A percentile compares a stretch with the other conserved stretches of the same genome.
Conservation (phyloP, 768 basidiomycete genomes). For the Dentipellis fragilis region DNA sequence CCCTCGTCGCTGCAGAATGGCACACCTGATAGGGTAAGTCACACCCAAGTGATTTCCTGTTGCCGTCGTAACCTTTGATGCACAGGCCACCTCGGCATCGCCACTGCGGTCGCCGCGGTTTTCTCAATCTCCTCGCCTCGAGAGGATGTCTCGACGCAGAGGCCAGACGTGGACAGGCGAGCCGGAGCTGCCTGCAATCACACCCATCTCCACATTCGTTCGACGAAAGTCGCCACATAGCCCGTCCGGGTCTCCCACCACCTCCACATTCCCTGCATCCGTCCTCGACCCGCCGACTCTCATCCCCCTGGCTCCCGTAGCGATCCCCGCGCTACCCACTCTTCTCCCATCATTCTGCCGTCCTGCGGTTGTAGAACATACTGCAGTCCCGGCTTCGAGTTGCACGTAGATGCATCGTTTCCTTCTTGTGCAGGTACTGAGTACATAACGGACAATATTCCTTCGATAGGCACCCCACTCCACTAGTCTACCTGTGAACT, state of each 20-base stretch:
- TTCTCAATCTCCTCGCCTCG: constrained; percentile 3
- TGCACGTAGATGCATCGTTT: too few species aligned
- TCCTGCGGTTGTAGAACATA: too few species aligned
- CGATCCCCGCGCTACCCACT: constrained; percentile 55
- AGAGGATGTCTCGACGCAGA: constrained; percentile 10
- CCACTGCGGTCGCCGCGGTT: constrained; percentile 17
- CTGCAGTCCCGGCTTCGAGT: too few species aligned
- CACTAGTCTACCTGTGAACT: too few species aligned
- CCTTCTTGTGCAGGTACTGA: too few species aligned
- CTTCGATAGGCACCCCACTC: too few species aligned
- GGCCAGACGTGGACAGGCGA: constrained; percentile 19
- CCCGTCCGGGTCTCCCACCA: constrained; percentile 61
- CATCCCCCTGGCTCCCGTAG: constrained; percentile 38
- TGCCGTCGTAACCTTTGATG: background rate
- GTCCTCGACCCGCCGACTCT: constrained; percentile 11
- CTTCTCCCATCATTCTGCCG: constrained; percentile 24
- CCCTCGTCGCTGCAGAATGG: constrained; percentile 14
- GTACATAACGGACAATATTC: too few species aligned
- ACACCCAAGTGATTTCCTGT: background rate
- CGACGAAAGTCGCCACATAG: constrained; percentile 71
- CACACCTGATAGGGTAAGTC: constrained; percentile 18
- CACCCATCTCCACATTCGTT: constrained; percentile 72
- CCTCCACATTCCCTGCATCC: constrained; percentile 24
- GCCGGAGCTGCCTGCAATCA: constrained; percentile 25
- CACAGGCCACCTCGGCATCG: constrained; percentile 21